Evolutionary conservation across 129 eudicot species (phyloP).

Genomic region (Tanacetum coccineum): DNA sequence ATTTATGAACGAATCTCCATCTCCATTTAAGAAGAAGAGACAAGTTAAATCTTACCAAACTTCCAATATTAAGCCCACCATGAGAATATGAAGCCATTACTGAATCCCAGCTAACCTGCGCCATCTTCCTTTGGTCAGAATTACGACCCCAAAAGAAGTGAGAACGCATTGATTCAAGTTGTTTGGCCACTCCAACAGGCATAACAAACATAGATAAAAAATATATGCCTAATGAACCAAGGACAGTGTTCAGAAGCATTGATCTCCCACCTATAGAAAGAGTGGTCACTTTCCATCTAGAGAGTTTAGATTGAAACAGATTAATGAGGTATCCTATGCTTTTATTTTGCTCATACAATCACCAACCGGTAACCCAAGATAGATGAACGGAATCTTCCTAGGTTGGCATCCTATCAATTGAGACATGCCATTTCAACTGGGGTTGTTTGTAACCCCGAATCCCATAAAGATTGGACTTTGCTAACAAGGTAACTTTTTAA

Average conservation of each 20-base stretch:
- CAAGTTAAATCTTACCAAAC: not conserved
- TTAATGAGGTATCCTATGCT: no score
- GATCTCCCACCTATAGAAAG: not conserved
- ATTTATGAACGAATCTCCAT: not conserved
- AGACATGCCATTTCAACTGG: no score
- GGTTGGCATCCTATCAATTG: no score
- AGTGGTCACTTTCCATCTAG: no score
- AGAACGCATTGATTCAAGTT: not conserved
- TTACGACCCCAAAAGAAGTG: not conserved
- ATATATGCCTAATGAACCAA: not conserved
- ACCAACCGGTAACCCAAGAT: no score
- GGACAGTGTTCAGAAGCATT: not conserved
- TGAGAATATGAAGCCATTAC: not conserved
- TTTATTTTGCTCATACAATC: no score
- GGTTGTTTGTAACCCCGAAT: no score
- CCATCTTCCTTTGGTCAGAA: not conserved
- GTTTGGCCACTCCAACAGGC: not conserved
- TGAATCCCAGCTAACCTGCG: not conserved
- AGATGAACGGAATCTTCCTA: no score
- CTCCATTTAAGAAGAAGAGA: no score
- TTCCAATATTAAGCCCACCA: not conserved
- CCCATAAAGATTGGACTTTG: no score
- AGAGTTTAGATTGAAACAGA: no score
- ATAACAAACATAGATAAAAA: not conserved
- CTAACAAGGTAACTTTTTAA: no score